Conservation (phyloP, 805 yeast species). For the Kluyveromyces siamensis region DNA sequence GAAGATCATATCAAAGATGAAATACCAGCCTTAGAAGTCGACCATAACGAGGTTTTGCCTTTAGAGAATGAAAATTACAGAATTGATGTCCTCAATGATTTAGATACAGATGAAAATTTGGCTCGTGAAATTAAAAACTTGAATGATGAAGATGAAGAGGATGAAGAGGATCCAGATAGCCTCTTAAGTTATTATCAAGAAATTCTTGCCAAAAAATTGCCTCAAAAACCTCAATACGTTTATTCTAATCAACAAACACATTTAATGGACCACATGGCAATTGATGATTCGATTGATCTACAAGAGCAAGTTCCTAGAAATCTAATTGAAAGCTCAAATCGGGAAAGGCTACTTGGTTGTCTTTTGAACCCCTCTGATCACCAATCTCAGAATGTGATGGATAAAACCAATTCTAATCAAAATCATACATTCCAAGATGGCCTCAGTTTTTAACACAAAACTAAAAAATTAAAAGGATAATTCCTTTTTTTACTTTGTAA, state of each 20-base stretch:
- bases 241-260: conserved; percentile 1
- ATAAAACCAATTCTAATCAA: not conserved
- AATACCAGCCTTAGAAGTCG: not conserved
- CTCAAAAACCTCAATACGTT: not conserved
- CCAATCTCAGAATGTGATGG: not conserved
- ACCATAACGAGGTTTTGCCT: not conserved
- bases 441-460: not conserved
- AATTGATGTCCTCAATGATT: conserved; percentile 1
- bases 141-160: not conserved
- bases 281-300: conserved; percentile 14
- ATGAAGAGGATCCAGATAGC: conserved; percentile 3
- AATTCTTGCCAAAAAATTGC: not conserved
- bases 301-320: conserved; percentile 16
- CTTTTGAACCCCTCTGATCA: not conserved
- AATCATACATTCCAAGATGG: conserved; percentile 2
- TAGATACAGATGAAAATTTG: conserved; percentile 2
- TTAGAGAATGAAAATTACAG: not conserved
- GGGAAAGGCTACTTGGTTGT: not conserved
- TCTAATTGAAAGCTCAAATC: conserved; percentile 4
- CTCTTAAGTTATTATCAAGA: conserved; percentile 3
- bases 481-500: not conserved
- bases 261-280: conserved; percentile 15
- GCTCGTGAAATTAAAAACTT: not conserved
- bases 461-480: too few species aligned
- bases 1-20: not conserved